These are phyloP conservation scores for Paxillus ammoniavirescens DNA, from an alignment of 768 basidiomycete species.

Conservation along the genomic window DNA sequence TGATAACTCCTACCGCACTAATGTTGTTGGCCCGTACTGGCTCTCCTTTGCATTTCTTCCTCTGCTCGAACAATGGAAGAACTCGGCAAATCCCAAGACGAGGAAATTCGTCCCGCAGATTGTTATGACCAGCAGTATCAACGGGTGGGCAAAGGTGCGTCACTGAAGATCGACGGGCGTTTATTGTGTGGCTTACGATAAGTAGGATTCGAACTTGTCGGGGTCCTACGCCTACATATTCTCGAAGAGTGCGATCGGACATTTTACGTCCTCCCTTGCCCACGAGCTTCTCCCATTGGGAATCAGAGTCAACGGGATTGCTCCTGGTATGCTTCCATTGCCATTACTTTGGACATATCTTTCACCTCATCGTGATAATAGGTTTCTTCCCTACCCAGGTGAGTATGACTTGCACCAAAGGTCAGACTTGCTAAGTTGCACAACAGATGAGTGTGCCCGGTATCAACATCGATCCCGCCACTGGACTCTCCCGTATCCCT, in stretches of 20 bases:
- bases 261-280: slow-evolving; percentile 44
- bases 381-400: background rate
- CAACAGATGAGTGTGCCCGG: slow-evolving; percentile 32
- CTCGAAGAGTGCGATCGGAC: slow-evolving; percentile 48
- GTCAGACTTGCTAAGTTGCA: background rate
- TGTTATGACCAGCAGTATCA: slow-evolving; percentile 52
- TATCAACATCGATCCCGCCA: slow-evolving; percentile 16
- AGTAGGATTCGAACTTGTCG: slow-evolving; percentile 41
- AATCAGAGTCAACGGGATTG: slow-evolving; percentile 48
- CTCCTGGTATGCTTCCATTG: slow-evolving; percentile 31
- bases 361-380: slow-evolving; percentile 29
- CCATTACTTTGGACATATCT: slow-evolving; percentile 18
- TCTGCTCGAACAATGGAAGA: slow-evolving; percentile 47
- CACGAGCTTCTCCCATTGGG: slow-evolving; percentile 48
- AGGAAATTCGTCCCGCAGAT: slow-evolving; percentile 45
- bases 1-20: slow-evolving; percentile 35
- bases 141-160: slow-evolving; percentile 48
- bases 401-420: background rate
- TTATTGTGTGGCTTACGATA: background rate
- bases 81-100: slow-evolving; percentile 22
- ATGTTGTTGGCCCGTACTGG: slow-evolving; percentile 51
- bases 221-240: slow-evolving; percentile 47
- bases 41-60: slow-evolving; percentile 56
- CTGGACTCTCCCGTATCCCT: slow-evolving; percentile 23
- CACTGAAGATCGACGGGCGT: background rate